Evolutionary conservation across 345 rosid genomes (phyloP), one percentile per base, ranked within the genome.

Genomic region (Citrus medica): DNA sequence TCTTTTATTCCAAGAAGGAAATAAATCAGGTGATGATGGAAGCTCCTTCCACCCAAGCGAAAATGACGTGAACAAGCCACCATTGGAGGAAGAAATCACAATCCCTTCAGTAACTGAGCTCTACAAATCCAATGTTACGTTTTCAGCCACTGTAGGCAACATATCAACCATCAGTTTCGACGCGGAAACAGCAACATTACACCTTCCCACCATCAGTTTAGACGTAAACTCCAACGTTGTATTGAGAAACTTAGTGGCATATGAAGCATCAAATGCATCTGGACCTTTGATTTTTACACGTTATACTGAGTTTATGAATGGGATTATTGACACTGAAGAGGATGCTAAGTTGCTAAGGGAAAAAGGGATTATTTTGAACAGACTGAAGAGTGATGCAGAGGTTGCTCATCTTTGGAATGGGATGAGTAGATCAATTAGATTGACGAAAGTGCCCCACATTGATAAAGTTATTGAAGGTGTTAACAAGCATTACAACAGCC

Each of bases 331-430:
- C 60, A 87, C 86, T 0, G 89, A 70, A 16, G 94, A 89, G 71
- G 98, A 95, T 63, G 91, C 85, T 76, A 88, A 80, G 79, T 42
- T 91, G 40, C 91, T 95, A 4, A 92, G 97, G 75, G 92, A 90
- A 80, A 82, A 79, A 75, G 94, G 96, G n/a, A 86, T 93, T 25
- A 76, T 93, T 6, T 9, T 85, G 85, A 93, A 88, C 83, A 82
- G 81, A 9, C 63, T 95, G 79, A 95, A 90, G 85, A 92, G 89
- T 27, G 97, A 94, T 33, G 48, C 62, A 69, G 98, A 93, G 80
- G 97, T 80, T 37, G 94, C 97, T 0, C 83, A 85, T 12, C 46
- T 95, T 76, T 91, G 96, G 93, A 95, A 93, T 74, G 98, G 96
- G 77, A 92, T 93, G 97, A 95, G 83, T 74, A 92, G 82, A 77